phyloP scores from a whole-genome alignment of 2,329 filamentous ascomycete genomes.

The Penicillium sumatraense region DNA sequence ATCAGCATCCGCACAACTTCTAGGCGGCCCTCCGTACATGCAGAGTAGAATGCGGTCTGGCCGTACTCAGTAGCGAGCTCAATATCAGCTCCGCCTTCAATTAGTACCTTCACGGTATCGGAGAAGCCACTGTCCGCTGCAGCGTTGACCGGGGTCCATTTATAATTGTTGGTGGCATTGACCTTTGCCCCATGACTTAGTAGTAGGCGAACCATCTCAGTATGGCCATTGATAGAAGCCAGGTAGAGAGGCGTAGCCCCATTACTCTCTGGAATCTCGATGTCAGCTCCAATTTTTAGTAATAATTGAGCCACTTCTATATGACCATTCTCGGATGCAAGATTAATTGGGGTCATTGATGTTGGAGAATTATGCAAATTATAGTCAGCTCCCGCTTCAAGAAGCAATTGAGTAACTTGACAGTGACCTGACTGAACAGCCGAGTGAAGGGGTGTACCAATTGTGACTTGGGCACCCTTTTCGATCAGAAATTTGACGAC shows the following conservation, averaged over 20 bases:
- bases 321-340: too few species aligned
- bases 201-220: background rate
- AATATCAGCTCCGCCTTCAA: background rate
- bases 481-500: background rate
- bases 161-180: too few species aligned
- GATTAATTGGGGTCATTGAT: too few species aligned
- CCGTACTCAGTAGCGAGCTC: background rate
- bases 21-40: background rate
- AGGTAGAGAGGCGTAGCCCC: background rate
- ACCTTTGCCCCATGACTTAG: background rate
- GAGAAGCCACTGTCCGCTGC: background rate
- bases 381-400: background rate
- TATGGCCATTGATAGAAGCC: background rate
- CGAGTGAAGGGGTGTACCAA: background rate
- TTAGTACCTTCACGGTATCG: background rate
- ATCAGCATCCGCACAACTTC: constrained; percentile 2
- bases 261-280: background rate
- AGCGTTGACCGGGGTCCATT: too few species aligned
- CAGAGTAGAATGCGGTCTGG: background rate
- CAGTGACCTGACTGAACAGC: background rate
- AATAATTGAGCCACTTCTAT: too few species aligned
- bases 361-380: too few species aligned
- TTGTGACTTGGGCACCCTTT: background rate
- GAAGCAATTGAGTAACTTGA: background rate
- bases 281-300: background rate